These are phyloP conservation scores for Tricholomella constricta DNA, from an alignment of 768 basidiomycete species.

Conservation along the genomic window DNA sequence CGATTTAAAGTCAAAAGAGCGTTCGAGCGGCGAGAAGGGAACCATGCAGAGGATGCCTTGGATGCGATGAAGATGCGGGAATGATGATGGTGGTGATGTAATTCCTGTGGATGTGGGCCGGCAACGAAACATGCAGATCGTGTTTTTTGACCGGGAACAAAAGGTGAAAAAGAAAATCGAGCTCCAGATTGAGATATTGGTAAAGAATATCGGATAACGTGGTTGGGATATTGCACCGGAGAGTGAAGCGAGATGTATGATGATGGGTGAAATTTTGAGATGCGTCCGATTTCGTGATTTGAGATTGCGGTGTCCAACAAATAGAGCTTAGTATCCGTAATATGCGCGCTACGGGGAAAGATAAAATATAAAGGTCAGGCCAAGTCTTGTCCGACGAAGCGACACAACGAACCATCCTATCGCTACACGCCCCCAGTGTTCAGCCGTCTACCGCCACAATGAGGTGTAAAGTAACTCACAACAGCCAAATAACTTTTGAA, in stretches of 20 bases:
- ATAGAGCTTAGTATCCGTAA: conserved; percentile 37
- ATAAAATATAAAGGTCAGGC: conserved; percentile 14
- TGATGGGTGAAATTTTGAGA: neutral
- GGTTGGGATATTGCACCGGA: neutral
- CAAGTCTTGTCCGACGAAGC: neutral
- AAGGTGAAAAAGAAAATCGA: conserved; percentile 5
- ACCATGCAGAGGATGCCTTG: neutral
- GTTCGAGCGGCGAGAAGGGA: neutral
- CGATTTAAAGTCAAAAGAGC: no score
- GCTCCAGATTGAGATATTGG: conserved; percentile 6
- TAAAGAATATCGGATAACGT: neutral
- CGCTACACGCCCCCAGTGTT: conserved; percentile 23
- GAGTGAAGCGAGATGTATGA: neutral
- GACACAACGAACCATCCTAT: conserved; percentile 39
- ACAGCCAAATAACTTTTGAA: conserved; percentile 91
- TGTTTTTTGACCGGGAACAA: neutral
- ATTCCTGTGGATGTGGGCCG: neutral
- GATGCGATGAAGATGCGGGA: neutral
- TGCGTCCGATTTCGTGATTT: neutral
- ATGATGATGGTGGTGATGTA: neutral
- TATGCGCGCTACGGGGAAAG: conserved; percentile 40
- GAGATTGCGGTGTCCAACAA: conserved; percentile 4
- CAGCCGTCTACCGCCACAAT: conserved; percentile 1
- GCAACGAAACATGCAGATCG: neutral
- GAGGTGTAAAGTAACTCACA: conserved; percentile 40